Percentiles rank a stretch among this genome's conserved stretches.
phyloP scores from a whole-genome alignment of 108 stramenopile species.

The Schizochytrium sp. region DNA sequence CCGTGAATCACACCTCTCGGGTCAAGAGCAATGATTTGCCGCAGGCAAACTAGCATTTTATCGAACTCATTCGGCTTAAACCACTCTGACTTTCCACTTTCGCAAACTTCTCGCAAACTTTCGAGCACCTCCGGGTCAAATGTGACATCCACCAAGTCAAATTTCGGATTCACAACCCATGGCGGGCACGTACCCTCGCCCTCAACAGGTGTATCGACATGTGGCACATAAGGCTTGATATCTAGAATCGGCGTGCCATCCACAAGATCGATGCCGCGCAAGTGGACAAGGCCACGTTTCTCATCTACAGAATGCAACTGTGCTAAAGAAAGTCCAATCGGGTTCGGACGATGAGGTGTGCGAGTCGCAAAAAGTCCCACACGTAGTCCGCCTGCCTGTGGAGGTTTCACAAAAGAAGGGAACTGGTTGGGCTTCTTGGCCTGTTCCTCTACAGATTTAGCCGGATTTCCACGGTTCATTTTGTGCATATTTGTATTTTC shows the following conservation, averaged over 20 bases:
- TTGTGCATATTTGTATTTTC: constrained; percentile 86
- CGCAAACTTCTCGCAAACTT: neutral
- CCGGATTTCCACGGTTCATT: neutral
- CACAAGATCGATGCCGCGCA: constrained; percentile 88
- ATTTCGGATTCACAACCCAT: constrained; percentile 31
- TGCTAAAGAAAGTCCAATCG: constrained; percentile 89
- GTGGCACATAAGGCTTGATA: constrained; percentile 89
- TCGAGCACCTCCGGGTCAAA: neutral
- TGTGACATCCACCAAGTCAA: constrained; percentile 16
- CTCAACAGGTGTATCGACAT: constrained; percentile 79
- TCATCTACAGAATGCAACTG: constrained; percentile 81
- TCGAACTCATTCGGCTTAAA: constrained; percentile 11
- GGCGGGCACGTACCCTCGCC: neutral
- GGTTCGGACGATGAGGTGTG: constrained; percentile 95
- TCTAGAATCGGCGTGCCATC: constrained; percentile 94
- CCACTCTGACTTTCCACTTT: constrained; percentile 54
- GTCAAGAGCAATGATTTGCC: constrained; percentile 54
- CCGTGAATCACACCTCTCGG: constrained; percentile 59
- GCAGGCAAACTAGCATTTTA: neutral
- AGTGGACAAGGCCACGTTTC: constrained; percentile 71
- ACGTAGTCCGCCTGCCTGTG: constrained; percentile 74
- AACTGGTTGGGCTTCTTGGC: constrained; percentile 70
- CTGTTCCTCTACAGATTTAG: constrained; percentile 13
- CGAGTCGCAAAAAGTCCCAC: constrained; percentile 92
- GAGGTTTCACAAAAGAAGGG: constrained; percentile 81